Base-by-base conservation (phyloP, 2,329 filamentous ascomycete genomes). In the Aspergillus glaucus region DNA sequence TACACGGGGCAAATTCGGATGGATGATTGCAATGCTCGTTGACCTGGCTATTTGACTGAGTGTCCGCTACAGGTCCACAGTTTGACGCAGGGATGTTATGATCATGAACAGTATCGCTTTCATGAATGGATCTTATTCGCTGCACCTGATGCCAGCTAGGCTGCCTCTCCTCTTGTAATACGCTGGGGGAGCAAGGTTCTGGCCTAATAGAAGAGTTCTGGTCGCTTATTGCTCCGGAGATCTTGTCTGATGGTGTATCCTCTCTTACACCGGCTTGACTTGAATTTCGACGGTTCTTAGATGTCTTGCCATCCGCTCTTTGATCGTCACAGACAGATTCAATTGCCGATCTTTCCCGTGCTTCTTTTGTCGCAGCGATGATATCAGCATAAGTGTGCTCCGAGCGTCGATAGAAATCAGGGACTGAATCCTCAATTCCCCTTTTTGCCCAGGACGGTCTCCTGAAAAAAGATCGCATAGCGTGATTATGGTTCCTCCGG, bases 381-480 rank as follows among this genome's bases (percentile, higher is more conserved):
- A 74, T 71, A 50, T 75, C 70, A 8, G 69, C 65, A 53, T 75
- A 77, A 2, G 73, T 64, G 44, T 75, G 72, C 49, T 70, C 67
- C 30, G 72, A 71, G 45, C 75, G 72, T 36, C 73, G 73, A 55
- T 79, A 80, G 51, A 79, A 73, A 9, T 75, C 71, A 10, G 66
- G 37, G 8, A 58, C 56, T 24, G 65, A 57, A n/a, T 54, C 51
- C 22, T 66, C 61, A 50, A 72, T 67, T 26, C 60, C 60, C 21
- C 67, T 61, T 22, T 61, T 64, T n/a, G 75, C 72, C 73, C 75
- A 78, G 19, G 71, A 64, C 43, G 78, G 74, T 54, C 77, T 79
- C 45, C 77, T 81, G 66, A 83, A 83, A 15, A 81, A 71, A 1
- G 74, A 74, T 36, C 72, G 71, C 68, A 68, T 69, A 8, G n/a